phyloP scores from a whole-genome alignment of 208 protist genomes.

The Polymyxa betae region DNA sequence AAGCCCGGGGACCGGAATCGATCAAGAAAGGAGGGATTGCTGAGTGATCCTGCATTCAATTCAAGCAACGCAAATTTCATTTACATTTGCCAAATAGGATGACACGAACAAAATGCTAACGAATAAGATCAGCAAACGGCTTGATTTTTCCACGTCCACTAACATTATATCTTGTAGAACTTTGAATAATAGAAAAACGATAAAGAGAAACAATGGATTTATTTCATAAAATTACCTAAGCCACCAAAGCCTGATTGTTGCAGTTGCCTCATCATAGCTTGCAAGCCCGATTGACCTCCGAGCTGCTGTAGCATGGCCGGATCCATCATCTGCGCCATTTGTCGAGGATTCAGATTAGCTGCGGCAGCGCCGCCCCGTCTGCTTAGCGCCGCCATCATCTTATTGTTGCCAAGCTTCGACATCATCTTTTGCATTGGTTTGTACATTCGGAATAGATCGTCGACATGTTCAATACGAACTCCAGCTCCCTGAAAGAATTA shows the following conservation, averaged over 20 bases:
- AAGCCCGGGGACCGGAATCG: no score
- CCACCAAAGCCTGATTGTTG: not conserved
- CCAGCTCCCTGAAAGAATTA: not conserved
- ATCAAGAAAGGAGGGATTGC: no score
- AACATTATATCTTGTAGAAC: no score
- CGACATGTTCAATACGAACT: not conserved
- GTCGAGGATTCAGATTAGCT: constrained; percentile 40
- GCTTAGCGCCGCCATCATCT: constrained; percentile 27
- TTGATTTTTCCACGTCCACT: no score
- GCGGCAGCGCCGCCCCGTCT: not conserved
- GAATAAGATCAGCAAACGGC: no score
- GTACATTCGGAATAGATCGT: constrained; percentile 52
- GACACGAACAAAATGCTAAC: no score
- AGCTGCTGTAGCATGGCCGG: constrained; percentile 40
- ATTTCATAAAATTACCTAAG: not conserved
- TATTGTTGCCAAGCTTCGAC: constrained; percentile 44
- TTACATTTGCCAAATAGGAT: no score
- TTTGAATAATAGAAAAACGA: no score
- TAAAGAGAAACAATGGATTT: no score
- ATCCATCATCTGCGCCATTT: constrained; percentile 42
- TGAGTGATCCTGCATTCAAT: no score
- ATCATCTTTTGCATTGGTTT: constrained; percentile 55
- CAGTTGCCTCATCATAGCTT: constrained; percentile 36
- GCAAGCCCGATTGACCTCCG: not conserved
- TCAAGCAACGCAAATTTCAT: no score